Conservation (phyloP, 345 rosid species). For the Pistacia vera region DNA sequence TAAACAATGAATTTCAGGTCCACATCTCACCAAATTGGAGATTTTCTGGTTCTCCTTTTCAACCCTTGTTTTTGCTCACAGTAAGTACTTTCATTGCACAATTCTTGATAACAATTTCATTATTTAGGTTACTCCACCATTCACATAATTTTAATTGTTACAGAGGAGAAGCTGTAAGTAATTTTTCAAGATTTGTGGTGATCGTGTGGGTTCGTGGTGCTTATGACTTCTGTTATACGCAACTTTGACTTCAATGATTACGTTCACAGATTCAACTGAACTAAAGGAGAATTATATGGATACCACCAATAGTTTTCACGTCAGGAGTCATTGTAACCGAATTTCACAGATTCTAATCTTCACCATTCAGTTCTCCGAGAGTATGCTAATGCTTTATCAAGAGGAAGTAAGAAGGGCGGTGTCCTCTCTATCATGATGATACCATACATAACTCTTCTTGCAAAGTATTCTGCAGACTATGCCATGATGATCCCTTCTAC, state of each 20-base stretch:
- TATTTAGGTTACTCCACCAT: no score
- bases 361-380: slow-evolving; percentile 5
- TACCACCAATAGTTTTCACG: neutral
- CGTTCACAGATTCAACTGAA: slow-evolving; percentile 31
- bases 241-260: slow-evolving; percentile 42
- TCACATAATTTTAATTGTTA: no score
- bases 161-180: slow-evolving; percentile 37
- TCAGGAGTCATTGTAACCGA: neutral
- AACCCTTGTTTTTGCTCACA: slow-evolving; percentile 7
- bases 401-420: slow-evolving; percentile 24
- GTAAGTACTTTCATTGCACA: neutral
- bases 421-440: slow-evolving; percentile 34
- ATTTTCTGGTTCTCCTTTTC: slow-evolving; percentile 11
- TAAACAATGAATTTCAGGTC: neutral
- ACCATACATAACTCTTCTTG: slow-evolving; percentile 27
- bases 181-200: slow-evolving; percentile 40
- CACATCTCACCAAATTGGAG: neutral
- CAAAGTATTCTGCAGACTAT: slow-evolving; percentile 19
- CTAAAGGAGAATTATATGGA: slow-evolving; percentile 22
- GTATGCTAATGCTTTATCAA: slow-evolving; percentile 24
- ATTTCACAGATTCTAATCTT: slow-evolving; percentile 1
- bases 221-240: slow-evolving; percentile 46
- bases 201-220: slow-evolving; percentile 36
- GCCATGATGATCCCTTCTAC: slow-evolving; percentile 23
- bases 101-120: no score